Conservation (phyloP, 2,329 filamentous ascomycete genomes). For the Aspergillus flavus region DNA sequence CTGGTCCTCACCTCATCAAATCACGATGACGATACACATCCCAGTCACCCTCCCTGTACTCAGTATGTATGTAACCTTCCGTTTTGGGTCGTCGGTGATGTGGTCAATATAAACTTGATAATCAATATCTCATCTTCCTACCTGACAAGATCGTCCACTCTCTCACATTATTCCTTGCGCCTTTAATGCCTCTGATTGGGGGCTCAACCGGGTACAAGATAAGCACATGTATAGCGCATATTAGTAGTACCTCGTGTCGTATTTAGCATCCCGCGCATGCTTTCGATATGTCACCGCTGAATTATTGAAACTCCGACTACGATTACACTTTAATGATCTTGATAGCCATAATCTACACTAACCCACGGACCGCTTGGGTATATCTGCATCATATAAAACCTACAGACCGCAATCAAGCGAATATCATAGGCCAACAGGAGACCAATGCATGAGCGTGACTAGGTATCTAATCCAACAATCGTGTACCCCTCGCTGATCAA, state of each 20-base stretch:
- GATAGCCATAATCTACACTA: background rate
- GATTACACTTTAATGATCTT: background rate
- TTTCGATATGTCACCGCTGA: background rate
- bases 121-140: background rate
- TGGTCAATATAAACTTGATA: background rate
- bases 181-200: background rate
- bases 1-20: background rate
- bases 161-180: too few species aligned
- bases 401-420: background rate
- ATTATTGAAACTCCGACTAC: background rate
- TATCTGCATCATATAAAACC: background rate
- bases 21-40: background rate
- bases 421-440: too few species aligned
- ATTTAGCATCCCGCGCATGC: background rate
- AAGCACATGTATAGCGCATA: background rate
- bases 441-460: background rate
- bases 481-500: background rate
- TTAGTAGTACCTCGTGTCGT: background rate
- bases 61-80: conserved; percentile 6
- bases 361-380: background rate
- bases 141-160: background rate
- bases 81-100: conserved; percentile 3
- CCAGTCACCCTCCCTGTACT: background rate
- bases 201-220: background rate
- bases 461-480: background rate